Conservation (phyloP, 495 filamentous ascomycete species). For the Evansstolkia leycettana region DNA sequence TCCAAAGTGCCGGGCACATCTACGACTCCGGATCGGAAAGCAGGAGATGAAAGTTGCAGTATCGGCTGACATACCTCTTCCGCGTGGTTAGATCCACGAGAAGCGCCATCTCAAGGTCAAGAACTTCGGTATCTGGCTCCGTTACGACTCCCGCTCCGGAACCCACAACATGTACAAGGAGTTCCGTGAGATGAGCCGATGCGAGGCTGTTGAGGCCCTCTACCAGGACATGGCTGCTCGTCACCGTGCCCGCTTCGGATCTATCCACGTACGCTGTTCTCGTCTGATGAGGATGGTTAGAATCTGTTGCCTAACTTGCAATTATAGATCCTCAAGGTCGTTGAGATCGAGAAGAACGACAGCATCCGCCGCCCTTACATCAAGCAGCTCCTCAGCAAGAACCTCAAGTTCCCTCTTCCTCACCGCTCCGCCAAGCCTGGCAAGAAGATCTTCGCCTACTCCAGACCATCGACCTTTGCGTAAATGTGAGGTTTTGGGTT, state of each 20-base stretch:
- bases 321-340: conserved; percentile 86
- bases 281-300: background rate
- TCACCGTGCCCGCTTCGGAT: conserved; percentile 94
- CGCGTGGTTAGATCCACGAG: conserved; percentile 70
- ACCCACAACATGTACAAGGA: conserved; percentile 99
- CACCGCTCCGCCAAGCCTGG: conserved; percentile 77
- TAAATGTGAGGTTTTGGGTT: conserved; percentile 34
- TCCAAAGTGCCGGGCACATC: conserved; percentile 2
- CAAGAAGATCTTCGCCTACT: conserved; percentile 84
- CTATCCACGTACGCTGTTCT: conserved; percentile 70
- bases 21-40: background rate
- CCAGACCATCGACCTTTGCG: conserved; percentile 82
- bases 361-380: conserved; percentile 97
- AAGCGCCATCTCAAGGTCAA: conserved; percentile 98
- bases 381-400: conserved; percentile 90
- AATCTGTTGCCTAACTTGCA: conserved; percentile 13
- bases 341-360: conserved; percentile 85
- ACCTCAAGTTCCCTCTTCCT: conserved; percentile 95
- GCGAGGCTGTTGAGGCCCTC: conserved; percentile 87
- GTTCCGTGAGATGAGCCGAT: conserved; percentile 95
- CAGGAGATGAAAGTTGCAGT: conserved; percentile 1
- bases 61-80: conserved; percentile 7
- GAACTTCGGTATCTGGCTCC: conserved; percentile 99
- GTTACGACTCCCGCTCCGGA: conserved; percentile 98
- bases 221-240: conserved; percentile 99